Evolutionary conservation across 345 rosid species (phyloP).

Genomic region (Raphanus sativus): DNA sequence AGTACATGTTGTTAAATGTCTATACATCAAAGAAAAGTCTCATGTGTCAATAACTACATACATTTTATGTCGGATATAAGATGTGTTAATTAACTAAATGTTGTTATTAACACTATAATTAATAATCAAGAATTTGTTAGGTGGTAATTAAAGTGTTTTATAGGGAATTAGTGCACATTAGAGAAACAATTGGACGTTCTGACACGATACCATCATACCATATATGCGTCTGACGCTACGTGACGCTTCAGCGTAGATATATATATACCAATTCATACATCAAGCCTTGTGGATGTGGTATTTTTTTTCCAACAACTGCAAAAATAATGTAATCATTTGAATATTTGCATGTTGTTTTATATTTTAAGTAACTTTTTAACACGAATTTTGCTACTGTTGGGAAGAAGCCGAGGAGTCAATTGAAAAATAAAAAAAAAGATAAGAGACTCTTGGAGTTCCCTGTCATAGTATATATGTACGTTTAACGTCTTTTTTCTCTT

Average conservation of each 20-base stretch:
- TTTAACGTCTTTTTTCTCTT: not conserved
- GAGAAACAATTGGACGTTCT: not conserved
- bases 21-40: not conserved
- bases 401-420: conserved; percentile 17
- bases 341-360: not conserved
- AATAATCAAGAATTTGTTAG: not conserved
- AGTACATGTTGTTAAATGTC: not conserved
- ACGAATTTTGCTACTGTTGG: not conserved
- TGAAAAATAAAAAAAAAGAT: not conserved
- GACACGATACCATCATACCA: not conserved
- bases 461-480: not conserved
- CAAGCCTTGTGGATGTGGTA: not conserved
- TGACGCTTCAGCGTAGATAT: not conserved
- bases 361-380: not conserved
- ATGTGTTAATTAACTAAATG: not conserved
- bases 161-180: not conserved
- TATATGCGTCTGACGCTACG: not conserved
- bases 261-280: not conserved
- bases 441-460: conserved; percentile 6
- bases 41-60: not conserved
- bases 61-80: not conserved
- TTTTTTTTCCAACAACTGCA: not conserved
- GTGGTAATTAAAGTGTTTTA: not conserved
- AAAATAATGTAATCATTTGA: not conserved
- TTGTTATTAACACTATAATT: no score